These are phyloP conservation scores for grape (Vitis vinifera) DNA, from an alignment of 164 flowering plant species.

Conservation along the genomic window ASM3070453v1 NC_081816.1:3781001-3781500, in stretches of 20 bases:
- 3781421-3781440: too few species aligned
- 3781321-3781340: slow-evolving; percentile 26
- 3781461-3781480: too few species aligned
- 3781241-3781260: neutral
- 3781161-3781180: neutral
- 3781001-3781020: too few species aligned
- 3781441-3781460: too few species aligned
- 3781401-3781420: neutral
- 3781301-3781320: slow-evolving; percentile 44
- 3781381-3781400: neutral
- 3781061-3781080: too few species aligned
- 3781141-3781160: too few species aligned
- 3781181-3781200: neutral
- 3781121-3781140: too few species aligned
- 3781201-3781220: neutral
- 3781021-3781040: too few species aligned
- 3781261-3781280: slow-evolving; percentile 32
- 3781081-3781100: too few species aligned
- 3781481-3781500: too few species aligned
- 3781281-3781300: slow-evolving; percentile 37
- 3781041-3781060: too few species aligned
- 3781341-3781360: slow-evolving; percentile 37
- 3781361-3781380: neutral
- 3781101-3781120: too few species aligned
- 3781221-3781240: slow-evolving; percentile 26